Evolutionary conservation across 2,329 filamentous ascomycete genomes (phyloP).

Genomic region (Aplosporella prunicola): DNA sequence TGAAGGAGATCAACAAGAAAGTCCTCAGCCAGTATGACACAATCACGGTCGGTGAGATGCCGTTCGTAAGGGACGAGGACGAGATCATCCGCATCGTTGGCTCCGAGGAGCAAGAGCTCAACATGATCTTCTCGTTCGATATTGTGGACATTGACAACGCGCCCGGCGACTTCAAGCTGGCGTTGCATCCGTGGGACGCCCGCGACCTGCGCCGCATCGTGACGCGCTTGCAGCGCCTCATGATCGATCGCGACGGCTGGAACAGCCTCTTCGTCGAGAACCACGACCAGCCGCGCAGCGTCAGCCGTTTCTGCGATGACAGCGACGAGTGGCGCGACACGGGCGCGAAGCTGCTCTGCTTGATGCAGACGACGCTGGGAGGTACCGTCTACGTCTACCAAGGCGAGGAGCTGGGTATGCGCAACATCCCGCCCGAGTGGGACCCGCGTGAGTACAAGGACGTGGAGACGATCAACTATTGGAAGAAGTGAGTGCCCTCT

Average conservation of each 20-base stretch:
- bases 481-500: slow-evolving; percentile 23
- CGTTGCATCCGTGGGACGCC: slow-evolving; percentile 23
- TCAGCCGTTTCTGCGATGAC: slow-evolving; percentile 41
- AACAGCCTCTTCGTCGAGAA: slow-evolving; percentile 46
- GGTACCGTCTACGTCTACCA: slow-evolving; percentile 45
- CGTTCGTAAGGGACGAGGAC: slow-evolving; percentile 37
- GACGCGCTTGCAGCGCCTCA: slow-evolving; percentile 22
- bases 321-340: slow-evolving; percentile 36
- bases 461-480: slow-evolving; percentile 47
- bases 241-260: slow-evolving; percentile 30
- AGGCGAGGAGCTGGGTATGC: slow-evolving; percentile 43
- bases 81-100: slow-evolving; percentile 36
- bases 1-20: slow-evolving; percentile 43
- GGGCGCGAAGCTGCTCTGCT: slow-evolving; percentile 38
- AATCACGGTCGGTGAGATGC: slow-evolving; percentile 55
- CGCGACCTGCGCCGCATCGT: slow-evolving; percentile 24
- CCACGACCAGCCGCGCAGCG: slow-evolving; percentile 43
- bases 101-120: slow-evolving; percentile 32
- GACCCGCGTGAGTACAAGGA: slow-evolving; percentile 41
- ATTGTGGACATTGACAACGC: slow-evolving; percentile 33
- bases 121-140: slow-evolving; percentile 43
- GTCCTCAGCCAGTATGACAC: slow-evolving; percentile 48
- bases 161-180: slow-evolving; percentile 28
- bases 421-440: slow-evolving; percentile 38
- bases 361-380: slow-evolving; percentile 39